Conservation (phyloP, 1,284 basidiomycete genomes). For the Dichomitus squalens region DNA sequence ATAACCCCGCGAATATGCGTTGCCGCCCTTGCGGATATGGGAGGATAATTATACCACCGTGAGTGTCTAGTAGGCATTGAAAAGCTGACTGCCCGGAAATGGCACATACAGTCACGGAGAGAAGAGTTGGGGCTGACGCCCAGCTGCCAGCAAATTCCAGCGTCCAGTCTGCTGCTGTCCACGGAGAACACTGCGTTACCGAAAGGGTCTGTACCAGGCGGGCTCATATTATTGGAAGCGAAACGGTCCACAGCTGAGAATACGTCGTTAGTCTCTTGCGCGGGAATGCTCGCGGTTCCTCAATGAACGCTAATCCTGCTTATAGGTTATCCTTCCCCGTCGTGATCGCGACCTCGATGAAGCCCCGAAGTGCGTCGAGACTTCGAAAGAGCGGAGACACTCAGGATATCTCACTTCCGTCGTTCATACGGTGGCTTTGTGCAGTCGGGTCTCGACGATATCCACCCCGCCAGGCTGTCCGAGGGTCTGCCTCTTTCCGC, state of each 20-base stretch:
- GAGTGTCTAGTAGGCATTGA: too few relatives aligned
- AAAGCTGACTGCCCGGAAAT: too few relatives aligned
- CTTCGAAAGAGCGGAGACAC: background rate
- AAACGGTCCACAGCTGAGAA: background rate
- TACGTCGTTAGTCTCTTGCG: background rate
- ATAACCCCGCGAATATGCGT: background rate
- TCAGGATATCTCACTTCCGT: background rate
- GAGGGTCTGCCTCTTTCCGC: background rate
- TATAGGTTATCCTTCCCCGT: background rate
- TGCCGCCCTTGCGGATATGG: background rate
- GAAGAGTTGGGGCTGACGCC: background rate
- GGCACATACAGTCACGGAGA: too few relatives aligned
- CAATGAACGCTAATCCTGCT: background rate
- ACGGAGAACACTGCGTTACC: background rate
- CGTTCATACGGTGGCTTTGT: background rate
- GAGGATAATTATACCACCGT: too few relatives aligned
- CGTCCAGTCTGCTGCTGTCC: background rate
- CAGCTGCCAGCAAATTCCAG: background rate
- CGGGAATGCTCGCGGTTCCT: background rate
- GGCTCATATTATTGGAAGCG: background rate
- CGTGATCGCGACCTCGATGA: background rate
- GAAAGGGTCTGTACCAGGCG: background rate
- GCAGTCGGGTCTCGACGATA: background rate
- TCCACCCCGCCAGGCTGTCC: background rate
- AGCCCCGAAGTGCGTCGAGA: background rate